Percentiles rank a stretch among this genome's conserved stretches.
Conservation (phyloP, 192 early-diverging fungal genomes). For the Obelidium mucronatum region DNA sequence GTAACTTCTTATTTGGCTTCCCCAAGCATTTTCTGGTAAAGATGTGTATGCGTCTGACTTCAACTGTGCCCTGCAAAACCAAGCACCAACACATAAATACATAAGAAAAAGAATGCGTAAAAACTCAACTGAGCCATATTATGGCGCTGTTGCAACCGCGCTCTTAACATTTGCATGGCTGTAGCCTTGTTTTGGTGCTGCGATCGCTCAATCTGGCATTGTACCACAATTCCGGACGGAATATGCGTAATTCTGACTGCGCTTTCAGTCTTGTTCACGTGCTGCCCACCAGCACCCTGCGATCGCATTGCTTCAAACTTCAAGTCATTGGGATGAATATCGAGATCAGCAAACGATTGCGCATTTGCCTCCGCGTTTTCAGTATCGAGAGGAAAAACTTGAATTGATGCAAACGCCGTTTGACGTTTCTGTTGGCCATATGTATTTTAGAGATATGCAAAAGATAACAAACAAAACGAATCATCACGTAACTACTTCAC, state of each 20-base stretch:
- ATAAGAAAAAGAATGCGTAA: neutral
- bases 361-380: constrained; percentile 30
- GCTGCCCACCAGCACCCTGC: constrained; percentile 70
- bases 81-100: constrained; percentile 9
- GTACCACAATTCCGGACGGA: constrained; percentile 79
- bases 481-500: constrained; percentile 38
- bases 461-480: neutral
- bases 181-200: constrained; percentile 90
- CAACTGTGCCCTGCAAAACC: too few relatives aligned
- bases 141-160: constrained; percentile 71
- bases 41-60: constrained; percentile 45
- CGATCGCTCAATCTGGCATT: constrained; percentile 88
- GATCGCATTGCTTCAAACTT: constrained; percentile 62
- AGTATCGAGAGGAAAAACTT: constrained; percentile 48
- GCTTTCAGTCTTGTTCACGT: constrained; percentile 95
- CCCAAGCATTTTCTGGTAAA: constrained; percentile 60
- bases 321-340: constrained; percentile 55
- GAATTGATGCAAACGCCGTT: constrained; percentile 63
- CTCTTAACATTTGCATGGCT: constrained; percentile 83
- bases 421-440: constrained; percentile 52
- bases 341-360: constrained; percentile 39
- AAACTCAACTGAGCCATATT: constrained; percentile 44
- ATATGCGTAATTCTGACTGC: constrained; percentile 94
- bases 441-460: neutral
- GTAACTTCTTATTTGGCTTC: constrained; percentile 66